A percentile compares a stretch with the other conserved stretches of the same genome.
These are phyloP conservation scores for Amaranthus palmeri DNA, from an alignment of 148 eudicot species.

Conservation along the genomic window DNA sequence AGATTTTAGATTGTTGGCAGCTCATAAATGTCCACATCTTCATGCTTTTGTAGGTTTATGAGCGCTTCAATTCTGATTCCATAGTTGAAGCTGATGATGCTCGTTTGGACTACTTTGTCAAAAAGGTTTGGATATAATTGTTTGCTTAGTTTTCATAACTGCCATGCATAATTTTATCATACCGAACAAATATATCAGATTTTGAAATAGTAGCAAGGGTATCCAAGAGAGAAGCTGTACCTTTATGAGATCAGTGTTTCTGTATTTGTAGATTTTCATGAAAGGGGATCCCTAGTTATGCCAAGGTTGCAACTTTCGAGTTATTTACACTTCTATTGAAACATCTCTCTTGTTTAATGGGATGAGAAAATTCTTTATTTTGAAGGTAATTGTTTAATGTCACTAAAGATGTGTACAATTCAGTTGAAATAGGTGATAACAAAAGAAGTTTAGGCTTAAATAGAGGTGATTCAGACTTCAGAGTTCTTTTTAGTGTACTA, in stretches of 20 bases:
- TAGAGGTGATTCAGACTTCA: too few relatives aligned
- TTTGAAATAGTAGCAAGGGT: background rate
- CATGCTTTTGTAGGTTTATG: slow-evolving; percentile 54
- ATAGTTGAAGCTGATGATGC: slow-evolving; percentile 66
- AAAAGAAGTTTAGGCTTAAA: too few relatives aligned
- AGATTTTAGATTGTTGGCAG: background rate
- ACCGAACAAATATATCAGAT: background rate
- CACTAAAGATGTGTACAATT: too few relatives aligned
- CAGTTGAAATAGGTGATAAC: too few relatives aligned
- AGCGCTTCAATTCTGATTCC: slow-evolving; percentile 75
- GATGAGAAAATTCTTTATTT: background rate
- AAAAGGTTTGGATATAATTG: slow-evolving; percentile 46
- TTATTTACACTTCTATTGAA: background rate
- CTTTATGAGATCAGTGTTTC: background rate
- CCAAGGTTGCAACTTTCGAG: too few relatives aligned
- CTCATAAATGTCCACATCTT: slow-evolving; percentile 4
- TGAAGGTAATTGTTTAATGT: background rate
- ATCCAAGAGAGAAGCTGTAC: background rate
- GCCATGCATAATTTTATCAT: background rate
- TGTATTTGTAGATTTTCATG: too few relatives aligned
- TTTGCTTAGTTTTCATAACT: background rate
- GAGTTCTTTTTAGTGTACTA: too few relatives aligned
- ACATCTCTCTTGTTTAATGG: background rate
- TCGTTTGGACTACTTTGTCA: slow-evolving; percentile 65
- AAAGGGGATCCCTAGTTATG: too few relatives aligned